Percentiles rank a stretch among this genome's conserved stretches.
Conservation (phyloP, 352 stramenopile species). For the Phytophthora aleatoria region DNA sequence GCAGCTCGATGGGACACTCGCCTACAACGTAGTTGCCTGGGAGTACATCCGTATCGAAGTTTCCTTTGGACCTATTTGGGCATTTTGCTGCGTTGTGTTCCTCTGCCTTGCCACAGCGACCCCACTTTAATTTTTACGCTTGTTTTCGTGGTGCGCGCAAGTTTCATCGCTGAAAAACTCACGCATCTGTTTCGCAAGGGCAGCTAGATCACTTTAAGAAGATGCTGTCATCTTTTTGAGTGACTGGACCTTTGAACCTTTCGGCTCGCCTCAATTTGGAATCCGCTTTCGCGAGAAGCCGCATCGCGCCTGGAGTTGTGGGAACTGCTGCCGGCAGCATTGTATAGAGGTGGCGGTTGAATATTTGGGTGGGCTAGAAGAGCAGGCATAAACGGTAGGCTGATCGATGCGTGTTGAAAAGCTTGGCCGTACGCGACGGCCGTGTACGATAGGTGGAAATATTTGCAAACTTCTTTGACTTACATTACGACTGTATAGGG, state of each 20-base stretch:
- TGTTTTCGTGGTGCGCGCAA: background rate
- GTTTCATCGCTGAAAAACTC: background rate
- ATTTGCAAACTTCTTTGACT: too few relatives aligned
- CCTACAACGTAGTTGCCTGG: background rate
- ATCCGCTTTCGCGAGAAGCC: conserved; percentile 5
- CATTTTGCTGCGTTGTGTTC: background rate
- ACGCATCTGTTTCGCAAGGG: background rate
- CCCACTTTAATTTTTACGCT: background rate
- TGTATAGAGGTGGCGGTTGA: conserved; percentile 2
- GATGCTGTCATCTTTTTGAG: background rate
- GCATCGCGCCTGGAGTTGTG: background rate
- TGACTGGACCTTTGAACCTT: background rate
- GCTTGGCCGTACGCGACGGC: background rate
- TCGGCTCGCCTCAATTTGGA: conserved; percentile 3
- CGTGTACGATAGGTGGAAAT: too few relatives aligned
- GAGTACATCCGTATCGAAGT: background rate
- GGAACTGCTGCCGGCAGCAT: conserved; percentile 1
- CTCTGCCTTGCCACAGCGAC: background rate
- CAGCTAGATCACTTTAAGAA: background rate
- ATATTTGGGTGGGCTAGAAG: conserved; percentile 5
- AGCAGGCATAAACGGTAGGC: conserved; percentile 1
- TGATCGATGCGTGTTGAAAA: background rate
- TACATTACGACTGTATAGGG: too few relatives aligned
- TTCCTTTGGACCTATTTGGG: background rate
- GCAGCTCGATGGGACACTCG: background rate